Percentiles rank a stretch among this genome's conserved stretches.
These are phyloP conservation scores for Boletus barrowsii DNA, from an alignment of 768 basidiomycete species.

Conservation along the genomic window DNA sequence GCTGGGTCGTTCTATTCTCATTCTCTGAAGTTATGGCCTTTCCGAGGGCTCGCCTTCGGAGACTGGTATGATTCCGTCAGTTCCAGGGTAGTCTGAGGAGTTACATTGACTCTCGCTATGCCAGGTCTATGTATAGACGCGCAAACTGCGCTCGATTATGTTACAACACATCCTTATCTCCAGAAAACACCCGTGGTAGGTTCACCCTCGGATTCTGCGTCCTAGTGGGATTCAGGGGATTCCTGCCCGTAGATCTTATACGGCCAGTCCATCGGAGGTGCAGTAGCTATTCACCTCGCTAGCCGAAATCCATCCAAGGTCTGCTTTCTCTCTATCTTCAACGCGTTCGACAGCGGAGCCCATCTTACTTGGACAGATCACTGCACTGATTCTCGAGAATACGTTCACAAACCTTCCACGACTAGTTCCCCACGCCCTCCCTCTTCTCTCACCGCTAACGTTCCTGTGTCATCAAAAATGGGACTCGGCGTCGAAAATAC, in stretches of 20 bases:
- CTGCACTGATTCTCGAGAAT: conserved; percentile 86
- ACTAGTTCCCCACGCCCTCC: conserved; percentile 79
- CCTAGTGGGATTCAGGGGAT: background rate
- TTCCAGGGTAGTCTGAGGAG: background rate
- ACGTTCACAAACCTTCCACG: conserved; percentile 84
- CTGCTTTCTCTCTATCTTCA: background rate
- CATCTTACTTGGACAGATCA: conserved; percentile 43
- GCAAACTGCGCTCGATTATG: conserved; percentile 75
- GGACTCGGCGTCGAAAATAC: conserved; percentile 71
- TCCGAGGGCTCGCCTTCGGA: conserved; percentile 88
- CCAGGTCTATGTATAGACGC: conserved; percentile 81
- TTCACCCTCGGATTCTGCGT: background rate
- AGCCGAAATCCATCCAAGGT: conserved; percentile 72
- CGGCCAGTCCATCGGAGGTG: conserved; percentile 89
- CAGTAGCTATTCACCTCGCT: conserved; percentile 86
- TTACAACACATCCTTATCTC: conserved; percentile 60
- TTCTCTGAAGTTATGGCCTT: conserved; percentile 65
- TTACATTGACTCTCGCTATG: background rate
- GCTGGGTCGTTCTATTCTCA: background rate
- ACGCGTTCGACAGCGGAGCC: background rate
- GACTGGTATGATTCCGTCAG: conserved; percentile 48
- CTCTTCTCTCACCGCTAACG: conserved; percentile 66
- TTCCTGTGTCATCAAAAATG: conserved; percentile 87
- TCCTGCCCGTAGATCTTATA: conserved; percentile 55
- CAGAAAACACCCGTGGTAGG: conserved; percentile 66